phyloP scores from a whole-genome alignment of 2,329 filamentous ascomycete species.

The Phaeosphaeriaceae sp. region DNA sequence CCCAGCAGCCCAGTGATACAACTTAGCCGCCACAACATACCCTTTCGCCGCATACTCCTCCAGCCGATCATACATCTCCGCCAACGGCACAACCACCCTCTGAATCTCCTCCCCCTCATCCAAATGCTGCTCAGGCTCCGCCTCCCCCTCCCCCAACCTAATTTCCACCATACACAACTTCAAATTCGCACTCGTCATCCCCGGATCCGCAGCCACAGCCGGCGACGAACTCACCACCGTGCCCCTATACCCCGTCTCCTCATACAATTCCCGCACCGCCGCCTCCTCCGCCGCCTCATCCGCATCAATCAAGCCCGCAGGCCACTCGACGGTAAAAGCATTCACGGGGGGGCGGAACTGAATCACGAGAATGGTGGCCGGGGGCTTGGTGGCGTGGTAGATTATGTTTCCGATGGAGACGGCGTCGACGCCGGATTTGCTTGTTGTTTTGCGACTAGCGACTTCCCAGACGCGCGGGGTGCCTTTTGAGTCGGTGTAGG shows the following conservation, averaged over 20 bases:
- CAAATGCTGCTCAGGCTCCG: slow-evolving; percentile 34
- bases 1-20: slow-evolving; percentile 39
- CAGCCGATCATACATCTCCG: slow-evolving; percentile 27
- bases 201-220: slow-evolving; percentile 32
- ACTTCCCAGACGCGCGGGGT: slow-evolving; percentile 70
- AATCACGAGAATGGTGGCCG: slow-evolving; percentile 44
- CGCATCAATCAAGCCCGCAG: slow-evolving; percentile 55
- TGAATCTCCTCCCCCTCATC: slow-evolving; percentile 39
- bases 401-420: slow-evolving; percentile 76
- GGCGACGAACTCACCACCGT: slow-evolving; percentile 26
- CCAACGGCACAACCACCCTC: slow-evolving; percentile 31
- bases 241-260: slow-evolving; percentile 68
- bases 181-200: slow-evolving; percentile 36
- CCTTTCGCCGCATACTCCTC: slow-evolving; percentile 32
- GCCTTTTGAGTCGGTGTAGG: slow-evolving; percentile 67
- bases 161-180: slow-evolving; percentile 35
- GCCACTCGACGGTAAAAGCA: slow-evolving; percentile 64
- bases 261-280: slow-evolving; percentile 65
- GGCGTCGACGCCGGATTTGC: slow-evolving; percentile 63
- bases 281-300: slow-evolving; percentile 63
- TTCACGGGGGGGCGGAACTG: slow-evolving; percentile 66
- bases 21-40: slow-evolving; percentile 35
- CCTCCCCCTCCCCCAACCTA: slow-evolving; percentile 23
- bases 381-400: slow-evolving; percentile 32
- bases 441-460: slow-evolving; percentile 68